Evolutionary conservation across 306 rosid species (phyloP), one percentile per base, ranked within the genome.

Genomic region (Luffa aegyptiaca): DNA sequence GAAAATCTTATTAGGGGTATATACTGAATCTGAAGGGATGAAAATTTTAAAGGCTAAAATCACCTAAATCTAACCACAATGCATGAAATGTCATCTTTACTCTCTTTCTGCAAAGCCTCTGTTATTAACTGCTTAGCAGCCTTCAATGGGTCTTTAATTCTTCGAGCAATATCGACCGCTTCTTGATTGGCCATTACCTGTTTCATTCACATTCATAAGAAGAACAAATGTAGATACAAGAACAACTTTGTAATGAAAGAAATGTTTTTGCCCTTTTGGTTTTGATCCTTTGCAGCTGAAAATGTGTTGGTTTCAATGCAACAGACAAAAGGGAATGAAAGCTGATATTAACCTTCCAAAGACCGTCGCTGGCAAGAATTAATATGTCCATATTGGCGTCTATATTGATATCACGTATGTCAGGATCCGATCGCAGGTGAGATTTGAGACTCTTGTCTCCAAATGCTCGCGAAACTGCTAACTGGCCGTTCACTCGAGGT

Each of bases 381-480:
- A 94, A 84, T 62, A 92, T 42, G n/a, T 92, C 96, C 3, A 80
- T 85, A 76, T 84, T 79, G 46, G 4, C 78, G 53, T 90, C 92
- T 78, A 92, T 52, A 18, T 18, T 65, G 13, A 80, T 75, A 35
- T 51, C 78, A 16, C 69, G 84, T 72, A 92, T 84, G 81, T 92
- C 97, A 0, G 97, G 97, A 77, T 94, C 97, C 6, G 97, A 92
- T 58, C 96, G 91, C 89, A 92, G 73, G 82, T 94, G 98, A 53
- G 87, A 87, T 88, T 94, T 94, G 20, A 94, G 96, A 85, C 96
- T 94, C 82, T 92, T 94, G 85, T 94, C 98, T 68, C 97, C 97
- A 58, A 94, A 94, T 70, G 98, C 98, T 21, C 97, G 97, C 73
- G 98, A 87, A 84, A 92, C 98, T 1, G 98, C 98, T 46, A 94